Base-by-base conservation (phyloP, 192 early-diverging fungal species). In the Rhizophagus sp. region DNA sequence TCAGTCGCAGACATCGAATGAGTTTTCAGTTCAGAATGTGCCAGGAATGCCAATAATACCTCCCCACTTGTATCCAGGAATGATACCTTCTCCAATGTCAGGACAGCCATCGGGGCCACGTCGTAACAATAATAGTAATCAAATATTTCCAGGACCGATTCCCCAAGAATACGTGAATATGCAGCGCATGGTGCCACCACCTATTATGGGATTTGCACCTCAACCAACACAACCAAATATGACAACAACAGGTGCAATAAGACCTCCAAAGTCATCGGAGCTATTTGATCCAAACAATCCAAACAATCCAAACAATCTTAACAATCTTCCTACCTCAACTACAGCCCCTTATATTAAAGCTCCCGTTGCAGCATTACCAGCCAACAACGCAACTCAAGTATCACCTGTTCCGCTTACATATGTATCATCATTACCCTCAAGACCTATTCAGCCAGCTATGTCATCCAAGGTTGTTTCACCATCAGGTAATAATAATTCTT, bases 201-300 rank as follows among this genome's bases (percentile, higher is more conserved):
- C 73, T 25, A 74, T 74, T 12, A 74, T 52, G 49, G 50, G 50
- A 57, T 74, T 74, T n/a, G 24, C 73, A 13, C 25, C 22, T 15
- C 73, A 74, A 24, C 44, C 27, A 30, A 4, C 73, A 49, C 24
- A 67, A 11, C 12, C 73, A 10, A 71, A 71, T 47, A n/a, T 61
- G 50, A 74, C 33, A 11, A 33, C 24, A 19, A 34, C 44, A 33
- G 73, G 44, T 57, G 73, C 44, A 24, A 76, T 50, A 76, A 76
- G 75, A 9, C 75, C 75, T 24, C 75, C 75, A 62, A 76, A 76
- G 62, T 76, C 75, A 34, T 33, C 75, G 15, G 75, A 76, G 24
- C 63, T 76, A 65, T 76, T 76, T 76, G 75, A 76, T 76, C 75
- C 75, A 41, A 76, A 76, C 39, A 24, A 44, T 44, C n/a, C 57